Conservation (phyloP, 116 monocot genomes). For the Iris pallida region DNA sequence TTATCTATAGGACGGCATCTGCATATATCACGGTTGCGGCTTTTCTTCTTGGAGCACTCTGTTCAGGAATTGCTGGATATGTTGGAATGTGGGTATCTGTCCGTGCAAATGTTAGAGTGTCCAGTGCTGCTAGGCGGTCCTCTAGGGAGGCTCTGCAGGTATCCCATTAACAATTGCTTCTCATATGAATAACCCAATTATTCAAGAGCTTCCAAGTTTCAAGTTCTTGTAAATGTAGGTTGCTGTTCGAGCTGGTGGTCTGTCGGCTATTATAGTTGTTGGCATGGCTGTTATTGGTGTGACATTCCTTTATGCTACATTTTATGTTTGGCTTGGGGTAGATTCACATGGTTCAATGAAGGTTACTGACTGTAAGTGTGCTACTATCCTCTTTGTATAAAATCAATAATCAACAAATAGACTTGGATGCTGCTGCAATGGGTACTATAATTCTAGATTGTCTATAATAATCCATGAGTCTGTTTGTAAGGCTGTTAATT, state of each 20-base stretch:
- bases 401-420: neutral
- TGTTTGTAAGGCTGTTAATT: no score
- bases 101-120: constrained; percentile 97
- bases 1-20: constrained; percentile 53
- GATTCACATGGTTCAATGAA: constrained; percentile 91
- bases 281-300: constrained; percentile 98
- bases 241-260: constrained; percentile 99
- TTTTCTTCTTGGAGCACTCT: constrained; percentile 96
- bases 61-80: constrained; percentile 97
- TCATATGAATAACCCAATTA: neutral
- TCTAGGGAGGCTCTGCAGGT: constrained; percentile 99
- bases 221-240: constrained; percentile 41
- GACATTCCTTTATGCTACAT: constrained; percentile 85
- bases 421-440: neutral
- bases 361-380: constrained; percentile 89
- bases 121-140: constrained; percentile 96
- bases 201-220: neutral
- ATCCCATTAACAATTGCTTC: constrained; percentile 1
- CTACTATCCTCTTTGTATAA: neutral
- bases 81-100: constrained; percentile 99
- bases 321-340: constrained; percentile 84
- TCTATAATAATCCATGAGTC: neutral
- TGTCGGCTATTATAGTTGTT: constrained; percentile 97
- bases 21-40: constrained; percentile 92
- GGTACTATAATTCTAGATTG: neutral